Evolutionary conservation across 192 early-diverging fungal species (phyloP).

Genomic region (Coemansia sp.): DNA sequence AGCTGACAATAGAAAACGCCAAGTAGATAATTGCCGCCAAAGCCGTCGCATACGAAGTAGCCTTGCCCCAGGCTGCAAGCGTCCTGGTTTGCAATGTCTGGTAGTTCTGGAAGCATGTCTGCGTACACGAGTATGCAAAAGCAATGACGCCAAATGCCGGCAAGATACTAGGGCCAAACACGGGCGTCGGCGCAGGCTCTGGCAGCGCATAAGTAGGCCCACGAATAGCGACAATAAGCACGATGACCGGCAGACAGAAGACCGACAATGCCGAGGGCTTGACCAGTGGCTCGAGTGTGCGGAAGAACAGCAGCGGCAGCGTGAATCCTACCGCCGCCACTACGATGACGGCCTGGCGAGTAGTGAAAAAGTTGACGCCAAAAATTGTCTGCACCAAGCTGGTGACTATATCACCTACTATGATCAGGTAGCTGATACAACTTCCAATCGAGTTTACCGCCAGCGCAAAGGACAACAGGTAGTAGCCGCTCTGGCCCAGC

Average conservation of each 20-base stretch:
- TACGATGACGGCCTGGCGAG: slow-evolving; percentile 31
- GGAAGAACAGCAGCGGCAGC: slow-evolving; percentile 66
- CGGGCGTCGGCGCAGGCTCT: slow-evolving; percentile 58
- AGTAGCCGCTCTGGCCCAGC: slow-evolving; percentile 59
- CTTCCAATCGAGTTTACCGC: slow-evolving; percentile 65
- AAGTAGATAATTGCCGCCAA: slow-evolving; percentile 61
- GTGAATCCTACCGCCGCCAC: slow-evolving; percentile 35
- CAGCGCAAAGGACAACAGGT: slow-evolving; percentile 61
- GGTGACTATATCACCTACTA: slow-evolving; percentile 49
- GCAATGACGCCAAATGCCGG: slow-evolving; percentile 69
- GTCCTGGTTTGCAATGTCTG: slow-evolving; percentile 57
- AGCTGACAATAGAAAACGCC: slow-evolving; percentile 65
- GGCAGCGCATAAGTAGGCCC: slow-evolving; percentile 59
- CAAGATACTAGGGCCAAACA: slow-evolving; percentile 64
- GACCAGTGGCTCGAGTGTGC: slow-evolving; percentile 65
- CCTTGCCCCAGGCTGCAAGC: slow-evolving; percentile 54
- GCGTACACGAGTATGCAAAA: slow-evolving; percentile 69
- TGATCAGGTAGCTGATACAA: slow-evolving; percentile 67
- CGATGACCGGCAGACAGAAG: slow-evolving; percentile 65
- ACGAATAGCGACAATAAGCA: slow-evolving; percentile 62
- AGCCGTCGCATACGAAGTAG: slow-evolving; percentile 57
- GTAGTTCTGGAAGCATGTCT: slow-evolving; percentile 65
- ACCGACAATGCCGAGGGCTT: slow-evolving; percentile 62
- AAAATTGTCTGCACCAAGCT: slow-evolving; percentile 22
- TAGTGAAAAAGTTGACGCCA: slow-evolving; percentile 21